phyloP scores from a whole-genome alignment of 1,284 basidiomycete species.

The Wolfiporia cocos region DNA sequence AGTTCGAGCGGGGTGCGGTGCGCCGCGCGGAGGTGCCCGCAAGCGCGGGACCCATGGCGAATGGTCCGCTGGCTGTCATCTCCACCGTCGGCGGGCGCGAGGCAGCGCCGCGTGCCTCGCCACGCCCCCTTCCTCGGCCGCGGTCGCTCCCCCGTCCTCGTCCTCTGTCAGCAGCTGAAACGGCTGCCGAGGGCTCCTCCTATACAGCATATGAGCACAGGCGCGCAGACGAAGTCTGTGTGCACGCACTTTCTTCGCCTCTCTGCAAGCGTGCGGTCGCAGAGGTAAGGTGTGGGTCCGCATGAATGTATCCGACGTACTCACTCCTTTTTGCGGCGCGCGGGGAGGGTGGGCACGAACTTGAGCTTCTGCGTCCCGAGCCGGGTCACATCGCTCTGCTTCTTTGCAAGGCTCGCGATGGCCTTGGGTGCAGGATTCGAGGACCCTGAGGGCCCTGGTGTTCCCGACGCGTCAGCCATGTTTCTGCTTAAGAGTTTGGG shows the following conservation, averaged over 20 bases:
- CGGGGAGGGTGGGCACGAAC: constrained; percentile 70
- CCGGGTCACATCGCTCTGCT: constrained; percentile 60
- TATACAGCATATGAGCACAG: constrained; percentile 20
- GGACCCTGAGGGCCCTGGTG: constrained; percentile 14
- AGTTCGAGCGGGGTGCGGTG: constrained; percentile 46
- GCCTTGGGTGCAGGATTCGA: constrained; percentile 38
- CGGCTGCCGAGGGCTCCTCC: constrained; percentile 41
- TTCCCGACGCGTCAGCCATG: constrained; percentile 18
- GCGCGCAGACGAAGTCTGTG: background rate
- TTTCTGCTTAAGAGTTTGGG: background rate
- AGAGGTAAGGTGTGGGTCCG: too few species aligned
- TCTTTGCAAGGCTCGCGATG: constrained; percentile 69
- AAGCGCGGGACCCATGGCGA: constrained; percentile 75
- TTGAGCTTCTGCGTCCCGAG: constrained; percentile 71
- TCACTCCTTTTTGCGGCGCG: constrained; percentile 71
- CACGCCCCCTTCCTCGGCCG: constrained; percentile 31
- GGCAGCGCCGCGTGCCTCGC: constrained; percentile 37
- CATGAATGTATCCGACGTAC: constrained; percentile 32
- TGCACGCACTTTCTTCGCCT: constrained; percentile 37
- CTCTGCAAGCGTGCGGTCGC: constrained; percentile 20
- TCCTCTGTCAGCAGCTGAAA: constrained; percentile 26
- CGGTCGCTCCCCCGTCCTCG: constrained; percentile 33
- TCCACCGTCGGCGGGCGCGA: constrained; percentile 46
- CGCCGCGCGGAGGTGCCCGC: constrained; percentile 49
- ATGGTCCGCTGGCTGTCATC: constrained; percentile 82